These are phyloP conservation scores for Phytopythium litorale DNA, from an alignment of 352 stramenopile genomes.

Conservation along the genomic window DNA sequence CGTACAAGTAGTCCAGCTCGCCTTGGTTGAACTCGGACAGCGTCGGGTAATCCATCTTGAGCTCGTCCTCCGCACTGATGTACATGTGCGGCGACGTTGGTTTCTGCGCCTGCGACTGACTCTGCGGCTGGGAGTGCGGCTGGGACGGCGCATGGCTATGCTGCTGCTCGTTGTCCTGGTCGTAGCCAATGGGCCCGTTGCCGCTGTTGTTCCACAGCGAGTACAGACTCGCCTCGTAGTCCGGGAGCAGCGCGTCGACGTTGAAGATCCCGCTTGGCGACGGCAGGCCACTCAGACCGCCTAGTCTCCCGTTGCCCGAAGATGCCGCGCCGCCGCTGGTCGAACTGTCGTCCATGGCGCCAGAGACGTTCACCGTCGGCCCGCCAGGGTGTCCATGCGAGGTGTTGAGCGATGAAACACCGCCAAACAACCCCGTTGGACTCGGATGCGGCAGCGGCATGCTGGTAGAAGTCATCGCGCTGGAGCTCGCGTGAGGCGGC, in stretches of 20 bases:
- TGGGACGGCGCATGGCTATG: conserved; percentile 14
- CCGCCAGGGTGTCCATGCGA: background rate
- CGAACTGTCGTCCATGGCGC: conserved; percentile 10
- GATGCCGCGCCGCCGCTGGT: background rate
- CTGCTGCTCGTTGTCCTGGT: conserved; percentile 33
- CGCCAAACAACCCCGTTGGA: conserved; percentile 5
- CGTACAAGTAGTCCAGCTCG: conserved; percentile 73
- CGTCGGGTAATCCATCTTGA: conserved; percentile 72
- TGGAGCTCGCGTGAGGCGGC: conserved; percentile 3
- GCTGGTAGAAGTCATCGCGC: conserved; percentile 4
- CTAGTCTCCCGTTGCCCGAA: background rate
- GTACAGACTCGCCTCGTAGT: conserved; percentile 69
- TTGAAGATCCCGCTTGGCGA: conserved; percentile 48
- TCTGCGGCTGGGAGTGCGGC: background rate
- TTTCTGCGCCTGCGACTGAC: conserved; percentile 9
- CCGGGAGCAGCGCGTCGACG: conserved; percentile 54
- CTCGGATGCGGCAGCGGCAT: conserved; percentile 6
- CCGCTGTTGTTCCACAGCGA: conserved; percentile 55
- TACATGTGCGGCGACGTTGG: conserved; percentile 27
- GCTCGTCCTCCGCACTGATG: conserved; percentile 49
- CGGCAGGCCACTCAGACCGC: conserved; percentile 15
- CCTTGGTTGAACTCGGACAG: conserved; percentile 65
- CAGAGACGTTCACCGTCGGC: background rate
- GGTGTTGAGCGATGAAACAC: background rate
- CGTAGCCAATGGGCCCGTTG: conserved; percentile 43